Evolutionary conservation across 768 basidiomycete species (phyloP).

Genomic region (Leccinum obscurum): DNA sequence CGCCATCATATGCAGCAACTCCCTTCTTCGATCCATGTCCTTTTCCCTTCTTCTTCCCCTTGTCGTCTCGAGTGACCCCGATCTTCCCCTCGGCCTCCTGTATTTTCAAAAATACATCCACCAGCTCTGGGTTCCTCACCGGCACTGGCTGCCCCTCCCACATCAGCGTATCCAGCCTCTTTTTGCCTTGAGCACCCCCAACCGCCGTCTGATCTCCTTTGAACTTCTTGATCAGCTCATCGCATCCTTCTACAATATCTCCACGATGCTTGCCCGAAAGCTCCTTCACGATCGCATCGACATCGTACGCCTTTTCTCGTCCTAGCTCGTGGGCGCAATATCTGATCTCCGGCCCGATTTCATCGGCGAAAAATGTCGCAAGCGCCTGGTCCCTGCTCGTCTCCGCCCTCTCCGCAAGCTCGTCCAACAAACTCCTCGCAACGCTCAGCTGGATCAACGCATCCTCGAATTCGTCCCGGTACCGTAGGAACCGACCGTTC

Average conservation of each 20-base stretch:
- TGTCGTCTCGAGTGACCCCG: constrained; percentile 34
- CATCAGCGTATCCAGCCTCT: constrained; percentile 55
- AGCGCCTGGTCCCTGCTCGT: constrained; percentile 87
- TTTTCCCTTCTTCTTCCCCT: constrained; percentile 38
- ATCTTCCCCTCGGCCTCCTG: constrained; percentile 74
- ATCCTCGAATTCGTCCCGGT: constrained; percentile 74
- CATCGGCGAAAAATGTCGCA: constrained; percentile 79
- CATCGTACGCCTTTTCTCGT: constrained; percentile 73
- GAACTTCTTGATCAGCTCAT: constrained; percentile 52
- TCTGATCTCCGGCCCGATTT: constrained; percentile 87
- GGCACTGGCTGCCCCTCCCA: constrained; percentile 89
- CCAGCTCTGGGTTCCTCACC: constrained; percentile 87
- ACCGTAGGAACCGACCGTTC: constrained; percentile 80
- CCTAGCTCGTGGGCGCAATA: constrained; percentile 92
- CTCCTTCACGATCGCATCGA: constrained; percentile 71
- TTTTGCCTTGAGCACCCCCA: constrained; percentile 42
- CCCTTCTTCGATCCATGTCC: constrained; percentile 60
- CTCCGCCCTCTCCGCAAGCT: constrained; percentile 58
- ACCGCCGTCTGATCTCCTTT: constrained; percentile 41
- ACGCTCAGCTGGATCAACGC: constrained; percentile 75
- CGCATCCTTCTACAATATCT: constrained; percentile 64
- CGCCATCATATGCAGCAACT: constrained; percentile 85
- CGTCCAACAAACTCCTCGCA: constrained; percentile 71
- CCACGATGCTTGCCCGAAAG: constrained; percentile 56
- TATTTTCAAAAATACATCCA: constrained; percentile 80